Conservation (phyloP, 192 early-diverging fungal genomes). For the Coemansia sp. region DNA sequence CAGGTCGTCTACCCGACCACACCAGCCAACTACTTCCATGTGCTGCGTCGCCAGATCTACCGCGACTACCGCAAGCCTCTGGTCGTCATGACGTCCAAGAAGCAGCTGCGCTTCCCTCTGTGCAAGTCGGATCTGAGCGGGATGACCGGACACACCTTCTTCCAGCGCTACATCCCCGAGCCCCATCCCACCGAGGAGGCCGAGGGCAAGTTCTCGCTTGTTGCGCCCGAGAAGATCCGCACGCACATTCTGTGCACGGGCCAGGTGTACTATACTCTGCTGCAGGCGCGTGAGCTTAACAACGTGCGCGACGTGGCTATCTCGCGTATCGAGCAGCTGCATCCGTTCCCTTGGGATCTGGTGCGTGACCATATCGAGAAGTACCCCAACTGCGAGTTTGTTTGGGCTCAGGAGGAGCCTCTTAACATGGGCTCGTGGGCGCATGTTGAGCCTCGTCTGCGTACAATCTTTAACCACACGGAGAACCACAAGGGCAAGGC, state of each 20-base stretch:
- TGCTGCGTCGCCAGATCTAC: slow-evolving; percentile 89
- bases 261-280: slow-evolving; percentile 94
- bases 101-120: slow-evolving; percentile 88
- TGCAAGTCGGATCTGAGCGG: slow-evolving; percentile 82
- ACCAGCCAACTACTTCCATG: slow-evolving; percentile 98
- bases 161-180: slow-evolving; percentile 93
- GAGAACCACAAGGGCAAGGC: slow-evolving; percentile 60
- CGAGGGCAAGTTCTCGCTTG: slow-evolving; percentile 59
- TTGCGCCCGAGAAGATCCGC: slow-evolving; percentile 79
- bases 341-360: slow-evolving; percentile 93
- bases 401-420: slow-evolving; percentile 96
- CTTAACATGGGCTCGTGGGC: slow-evolving; percentile 92
- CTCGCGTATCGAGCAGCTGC: slow-evolving; percentile 91
- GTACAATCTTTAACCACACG: slow-evolving; percentile 74
- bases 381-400: slow-evolving; percentile 88
- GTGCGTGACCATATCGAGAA: slow-evolving; percentile 81
- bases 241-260: slow-evolving; percentile 94
- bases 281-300: slow-evolving; percentile 87
- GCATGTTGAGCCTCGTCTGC: slow-evolving; percentile 82
- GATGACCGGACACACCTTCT: slow-evolving; percentile 74
- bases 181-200: slow-evolving; percentile 68
- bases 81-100: slow-evolving; percentile 76
- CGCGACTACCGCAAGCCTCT: slow-evolving; percentile 98
- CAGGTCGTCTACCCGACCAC: slow-evolving; percentile 96
- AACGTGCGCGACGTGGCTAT: slow-evolving; percentile 85